Evolutionary conservation across 129 eudicot genomes (phyloP).

Genomic region (Flaveria ramosissima): DNA sequence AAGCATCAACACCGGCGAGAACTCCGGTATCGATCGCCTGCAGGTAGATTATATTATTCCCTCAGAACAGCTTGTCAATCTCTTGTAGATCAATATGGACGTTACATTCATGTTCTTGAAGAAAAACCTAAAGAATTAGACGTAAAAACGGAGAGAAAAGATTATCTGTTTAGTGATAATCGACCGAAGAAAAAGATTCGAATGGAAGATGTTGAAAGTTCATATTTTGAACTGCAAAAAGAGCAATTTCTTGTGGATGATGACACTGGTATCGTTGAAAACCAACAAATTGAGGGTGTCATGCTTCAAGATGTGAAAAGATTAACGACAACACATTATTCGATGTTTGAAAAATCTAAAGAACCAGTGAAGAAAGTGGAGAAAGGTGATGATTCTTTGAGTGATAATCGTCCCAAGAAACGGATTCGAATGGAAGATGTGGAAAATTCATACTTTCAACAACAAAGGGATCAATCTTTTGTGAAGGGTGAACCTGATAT

Average conservation of each 20-base stretch:
- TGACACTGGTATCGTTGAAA: no score
- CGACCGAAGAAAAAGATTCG: not conserved
- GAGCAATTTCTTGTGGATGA: no score
- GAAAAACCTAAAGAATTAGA: not conserved
- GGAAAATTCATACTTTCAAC: constrained; percentile 17
- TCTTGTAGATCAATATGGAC: not conserved
- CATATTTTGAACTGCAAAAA: no score
- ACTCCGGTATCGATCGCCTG: constrained; percentile 35
- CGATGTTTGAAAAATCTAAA: not conserved
- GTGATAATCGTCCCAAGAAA: constrained; percentile 21
- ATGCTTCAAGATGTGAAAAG: no score
- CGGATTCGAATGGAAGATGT: constrained; percentile 28
- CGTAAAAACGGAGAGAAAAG: not conserved
- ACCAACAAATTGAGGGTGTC: no score
- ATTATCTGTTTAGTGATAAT: not conserved
- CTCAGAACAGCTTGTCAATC: constrained; percentile 29
- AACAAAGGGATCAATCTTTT: not conserved
- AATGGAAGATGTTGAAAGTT: no score
- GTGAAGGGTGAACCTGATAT: not conserved
- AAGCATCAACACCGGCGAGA: constrained; percentile 14
- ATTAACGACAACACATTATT: not conserved
- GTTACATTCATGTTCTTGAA: not conserved
- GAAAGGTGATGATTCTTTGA: not conserved
- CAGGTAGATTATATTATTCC: constrained; percentile 22
- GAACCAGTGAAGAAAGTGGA: constrained; percentile 3